Base-by-base conservation (phyloP, 208 protist genomes). In the Lotmaria passim region DNA sequence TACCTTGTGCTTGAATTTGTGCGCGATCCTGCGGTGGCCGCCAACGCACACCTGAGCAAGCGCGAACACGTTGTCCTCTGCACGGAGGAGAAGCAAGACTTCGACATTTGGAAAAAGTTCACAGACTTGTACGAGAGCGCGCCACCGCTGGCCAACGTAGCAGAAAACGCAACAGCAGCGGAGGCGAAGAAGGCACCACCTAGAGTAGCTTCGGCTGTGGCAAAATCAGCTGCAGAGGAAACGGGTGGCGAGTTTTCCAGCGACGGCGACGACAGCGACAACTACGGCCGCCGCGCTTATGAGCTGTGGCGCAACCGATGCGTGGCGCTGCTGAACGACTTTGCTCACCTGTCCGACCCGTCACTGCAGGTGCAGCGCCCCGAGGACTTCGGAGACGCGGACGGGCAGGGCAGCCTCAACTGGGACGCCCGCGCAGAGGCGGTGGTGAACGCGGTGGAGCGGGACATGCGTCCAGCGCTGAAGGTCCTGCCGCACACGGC, bases 1-100 rank as follows among this genome's bases (percentile, higher is more conserved):
- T 93, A 95, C 70, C 77, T 95, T 14, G 74, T 93, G 3, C 19
- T 93, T n/a, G 87, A 95, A 67, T 89, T 93, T 73, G 39, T 93
- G 53, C 69, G 85, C 3, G 90, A 93, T 73, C 77, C 79, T 38
- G 79, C 81, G 19, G 48, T 70, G 4, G 51, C 57, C 0, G 71
- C 33, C 21, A 78, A 72, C 12, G 31, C 75, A 6, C 26, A 47
- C 10, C 71, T 87, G 2, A 78, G 73, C 38, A 93, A 93, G 56
- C 78, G 87, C 21, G 90, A 95, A 48, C 82, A 87, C 24, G 44
- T 93, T 12, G 87, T 93, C 2, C 71, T 95, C 3, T 95, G 87
- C 67, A 95, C 90, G 8, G 87, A 95, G 21, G 82, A 93, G 51
- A 70, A 73, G 28, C 83, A 91, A 38, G 90, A 93, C 56, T 93